Evolutionary conservation across 306 rosid genomes (phyloP), one percentile per base, ranked within the genome.

Genomic region (Mucuna pruriens): DNA sequence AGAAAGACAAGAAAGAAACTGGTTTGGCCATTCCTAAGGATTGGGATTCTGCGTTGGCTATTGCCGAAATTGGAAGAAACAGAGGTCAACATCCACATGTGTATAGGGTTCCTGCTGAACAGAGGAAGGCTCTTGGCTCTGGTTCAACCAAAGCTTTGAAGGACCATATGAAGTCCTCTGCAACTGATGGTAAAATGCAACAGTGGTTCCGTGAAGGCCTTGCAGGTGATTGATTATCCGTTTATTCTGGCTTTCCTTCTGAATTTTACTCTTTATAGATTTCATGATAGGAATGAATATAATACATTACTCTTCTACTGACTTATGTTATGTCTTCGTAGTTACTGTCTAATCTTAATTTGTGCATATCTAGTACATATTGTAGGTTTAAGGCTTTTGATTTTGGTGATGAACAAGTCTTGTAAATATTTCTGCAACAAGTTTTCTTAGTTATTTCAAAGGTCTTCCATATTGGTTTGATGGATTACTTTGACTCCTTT

Each of bases 121-220:
- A 85, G 81, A 90, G 86, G 46, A 90, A 84, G 91, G 97, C 97
- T 72, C 92, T 95, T 51, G 62, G 90, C 48, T 79, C 91, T 67
- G 88, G 94, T 74, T 83, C 93, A 12, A 36, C 89, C 68, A 88
- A 90, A 65, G 80, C 81, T 71, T 82, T 78, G 83, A 91, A 86
- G 85, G 89, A 89, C 86, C 91, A 76, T 63, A 69, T 83, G 76
- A 90, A 89, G 83, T 85, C 97, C 74, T 77, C 89, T 23, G 80
- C 90, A n/a, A 85, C 90, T 78, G 94, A 96, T 90, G 97, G 99
- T 70, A 90, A 84, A 82, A 91, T 92, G 79, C 98, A 92, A 61
- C 98, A 93, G 89, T 94, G 98, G 99, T 96, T 96, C 84, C 95
- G 89, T n/a, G 99, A 96, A 88, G 99, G 98, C 7, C 85, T 92